These are phyloP conservation scores for Aureobasidium lini DNA, from an alignment of 2,329 filamentous ascomycete species.

Conservation along the genomic window DNA sequence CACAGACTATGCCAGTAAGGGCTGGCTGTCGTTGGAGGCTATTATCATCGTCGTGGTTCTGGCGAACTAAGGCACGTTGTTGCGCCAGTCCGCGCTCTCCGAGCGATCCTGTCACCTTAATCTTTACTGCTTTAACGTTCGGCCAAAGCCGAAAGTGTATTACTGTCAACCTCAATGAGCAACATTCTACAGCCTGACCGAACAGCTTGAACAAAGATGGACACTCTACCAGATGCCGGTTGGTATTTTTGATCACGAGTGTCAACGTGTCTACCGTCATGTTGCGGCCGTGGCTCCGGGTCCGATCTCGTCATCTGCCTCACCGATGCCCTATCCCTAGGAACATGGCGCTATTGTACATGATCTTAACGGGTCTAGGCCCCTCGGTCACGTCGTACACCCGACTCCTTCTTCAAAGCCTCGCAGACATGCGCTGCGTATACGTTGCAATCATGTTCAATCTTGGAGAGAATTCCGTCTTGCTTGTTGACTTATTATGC, in stretches of 20 bases:
- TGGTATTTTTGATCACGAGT: too few species aligned
- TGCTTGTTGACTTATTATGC: too few species aligned
- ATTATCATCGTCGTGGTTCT: not conserved
- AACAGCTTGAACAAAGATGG: too few species aligned
- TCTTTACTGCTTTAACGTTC: not conserved
- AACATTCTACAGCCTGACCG: not conserved
- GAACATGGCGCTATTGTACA: not conserved
- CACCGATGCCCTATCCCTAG: not conserved
- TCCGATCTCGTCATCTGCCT: not conserved
- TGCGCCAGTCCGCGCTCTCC: not conserved
- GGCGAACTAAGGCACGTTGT: not conserved
- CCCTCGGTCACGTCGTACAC: not conserved
- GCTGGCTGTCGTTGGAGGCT: too few species aligned
- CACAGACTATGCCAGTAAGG: too few species aligned
- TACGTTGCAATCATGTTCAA: too few species aligned
- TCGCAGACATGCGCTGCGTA: too few species aligned
- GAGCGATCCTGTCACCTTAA: not conserved
- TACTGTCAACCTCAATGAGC: too few species aligned
- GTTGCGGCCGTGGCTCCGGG: not conserved
- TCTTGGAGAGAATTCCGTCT: too few species aligned
- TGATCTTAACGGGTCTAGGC: not conserved
- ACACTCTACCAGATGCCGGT: too few species aligned
- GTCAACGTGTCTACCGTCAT: not conserved
- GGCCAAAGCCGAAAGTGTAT: slow-evolving; percentile 3
- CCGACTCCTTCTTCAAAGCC: not conserved